phyloP scores from a whole-genome alignment of 306 rosid species.

The Malus fusca region DNA sequence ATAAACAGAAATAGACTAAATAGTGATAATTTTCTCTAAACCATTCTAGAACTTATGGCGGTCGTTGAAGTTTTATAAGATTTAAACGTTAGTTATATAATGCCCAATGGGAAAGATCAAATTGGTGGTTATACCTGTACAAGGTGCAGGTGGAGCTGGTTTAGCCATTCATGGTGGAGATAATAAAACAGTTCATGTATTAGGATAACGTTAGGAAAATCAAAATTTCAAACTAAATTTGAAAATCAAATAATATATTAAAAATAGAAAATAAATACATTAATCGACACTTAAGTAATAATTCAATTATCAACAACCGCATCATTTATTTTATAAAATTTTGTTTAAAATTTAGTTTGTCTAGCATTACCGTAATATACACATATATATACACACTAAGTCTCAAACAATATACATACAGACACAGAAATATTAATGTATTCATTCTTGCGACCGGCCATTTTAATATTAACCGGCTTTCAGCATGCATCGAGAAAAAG shows the following conservation, averaged over 20 bases:
- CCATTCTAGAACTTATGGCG: too few species aligned
- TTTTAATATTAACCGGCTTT: slow-evolving; percentile 13
- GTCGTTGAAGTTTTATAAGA: background rate
- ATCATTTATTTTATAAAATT: too few species aligned
- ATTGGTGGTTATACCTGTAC: background rate
- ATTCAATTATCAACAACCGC: too few species aligned
- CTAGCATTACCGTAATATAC: too few species aligned
- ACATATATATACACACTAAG: background rate
- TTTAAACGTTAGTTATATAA: background rate
- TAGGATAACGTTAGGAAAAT: too few species aligned
- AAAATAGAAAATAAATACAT: too few species aligned
- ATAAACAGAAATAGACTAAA: background rate
- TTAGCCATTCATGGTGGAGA: slow-evolving; percentile 23
- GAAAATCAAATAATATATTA: too few species aligned
- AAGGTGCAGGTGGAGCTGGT: slow-evolving; percentile 19
- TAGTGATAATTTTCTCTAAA: background rate
- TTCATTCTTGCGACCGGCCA: slow-evolving; percentile 15
- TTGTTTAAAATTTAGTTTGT: too few species aligned
- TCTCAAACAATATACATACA: background rate
- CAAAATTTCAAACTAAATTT: too few species aligned
- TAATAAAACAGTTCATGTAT: background rate
- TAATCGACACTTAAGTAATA: too few species aligned
- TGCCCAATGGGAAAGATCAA: background rate
- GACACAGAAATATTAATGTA: background rate
- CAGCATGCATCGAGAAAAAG: slow-evolving; percentile 10